phyloP scores from a whole-genome alignment of 2,329 filamentous ascomycete species.

The Parasarocladium wereldwijsianum region DNA sequence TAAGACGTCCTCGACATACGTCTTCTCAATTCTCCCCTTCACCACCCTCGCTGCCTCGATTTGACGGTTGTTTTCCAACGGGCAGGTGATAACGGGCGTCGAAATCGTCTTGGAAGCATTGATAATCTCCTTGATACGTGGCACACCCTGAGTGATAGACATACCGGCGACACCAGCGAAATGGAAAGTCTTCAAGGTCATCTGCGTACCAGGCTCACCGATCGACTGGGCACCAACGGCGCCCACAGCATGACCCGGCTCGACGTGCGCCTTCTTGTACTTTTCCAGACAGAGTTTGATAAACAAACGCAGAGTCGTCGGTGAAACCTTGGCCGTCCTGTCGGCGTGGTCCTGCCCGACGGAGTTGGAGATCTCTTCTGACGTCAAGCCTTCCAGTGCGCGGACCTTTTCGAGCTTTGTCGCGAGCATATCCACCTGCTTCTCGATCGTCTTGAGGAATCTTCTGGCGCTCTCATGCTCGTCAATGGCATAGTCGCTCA shows the following conservation, averaged over 20 bases:
- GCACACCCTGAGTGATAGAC: conserved; percentile 98
- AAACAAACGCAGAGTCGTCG: conserved; percentile 58
- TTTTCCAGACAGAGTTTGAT: conserved; percentile 74
- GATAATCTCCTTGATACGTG: conserved; percentile 99
- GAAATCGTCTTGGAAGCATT: conserved; percentile 91
- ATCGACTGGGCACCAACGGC: conserved; percentile 96
- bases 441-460: conserved; percentile 66
- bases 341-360: conserved; percentile 35
- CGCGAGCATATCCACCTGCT: conserved; percentile 51
- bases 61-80: conserved; percentile 59
- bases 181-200: conserved; percentile 99
- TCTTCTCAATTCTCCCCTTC: conserved; percentile 91
- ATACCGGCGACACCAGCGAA: conserved; percentile 98
- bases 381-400: conserved; percentile 33
- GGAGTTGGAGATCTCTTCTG: conserved; percentile 9
- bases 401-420: conserved; percentile 42
- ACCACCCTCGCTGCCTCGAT: conserved; percentile 77
- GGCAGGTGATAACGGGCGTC: conserved; percentile 84
- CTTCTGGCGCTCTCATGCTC: conserved; percentile 70
- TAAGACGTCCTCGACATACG: conserved; percentile 70
- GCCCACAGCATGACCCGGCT: conserved; percentile 90
- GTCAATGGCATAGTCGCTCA: conserved; percentile 54
- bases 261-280: conserved; percentile 79
- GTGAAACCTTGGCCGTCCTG: conserved; percentile 71
- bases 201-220: conserved; percentile 94